Base-by-base conservation (phyloP, 2,329 filamentous ascomycete species). In the Diaporthe humulicola region DNA sequence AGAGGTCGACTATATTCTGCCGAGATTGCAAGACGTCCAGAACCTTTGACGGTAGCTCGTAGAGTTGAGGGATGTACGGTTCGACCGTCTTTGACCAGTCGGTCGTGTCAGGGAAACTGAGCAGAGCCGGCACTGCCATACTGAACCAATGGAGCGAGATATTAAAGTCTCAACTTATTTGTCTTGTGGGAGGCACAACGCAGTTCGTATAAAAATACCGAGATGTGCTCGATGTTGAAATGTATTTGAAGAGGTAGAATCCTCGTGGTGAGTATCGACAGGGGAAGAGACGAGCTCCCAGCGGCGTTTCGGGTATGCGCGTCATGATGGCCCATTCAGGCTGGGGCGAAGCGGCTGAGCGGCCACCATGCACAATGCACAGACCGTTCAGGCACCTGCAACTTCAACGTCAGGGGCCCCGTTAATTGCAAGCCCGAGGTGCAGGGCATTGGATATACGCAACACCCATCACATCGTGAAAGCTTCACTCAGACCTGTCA, bases 51-150 rank as follows among this genome's bases (percentile, higher is more conserved):
- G 95, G 94, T 42, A 98, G 88, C 79, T 91, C 87, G 81, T 90
- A 90, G 74, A 96, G 87, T 83, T 95, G 92, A 14, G 90, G 87
- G 60, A 95, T 81, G 83, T 91, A 98, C 14, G 95, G 95, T 77
- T 91, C 86, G 78, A 98, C 92, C 0, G 94, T 94, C 79, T 91
- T 90, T 78, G 88, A 86, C 84, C 92, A 97, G 83, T 95, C 92
- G 78, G 93, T 91, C 83, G 94, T 96, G 78, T 98, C 95, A 77
- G 88, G 85, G 17, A 97, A 86, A 50, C 90, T 89, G 77, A 90
- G 90, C 78, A 98, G 85, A n/a, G 88, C 83, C 8, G 95, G 95
- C 28, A 98, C 85, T 76, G 93, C 89, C 93, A 96, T 93, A 74
- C 71, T 76, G 54, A 57, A 15, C 60, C 56, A 40, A 45, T 40